Conservation (phyloP, 139 green algal species). For the Choricystis sp. region DNA sequence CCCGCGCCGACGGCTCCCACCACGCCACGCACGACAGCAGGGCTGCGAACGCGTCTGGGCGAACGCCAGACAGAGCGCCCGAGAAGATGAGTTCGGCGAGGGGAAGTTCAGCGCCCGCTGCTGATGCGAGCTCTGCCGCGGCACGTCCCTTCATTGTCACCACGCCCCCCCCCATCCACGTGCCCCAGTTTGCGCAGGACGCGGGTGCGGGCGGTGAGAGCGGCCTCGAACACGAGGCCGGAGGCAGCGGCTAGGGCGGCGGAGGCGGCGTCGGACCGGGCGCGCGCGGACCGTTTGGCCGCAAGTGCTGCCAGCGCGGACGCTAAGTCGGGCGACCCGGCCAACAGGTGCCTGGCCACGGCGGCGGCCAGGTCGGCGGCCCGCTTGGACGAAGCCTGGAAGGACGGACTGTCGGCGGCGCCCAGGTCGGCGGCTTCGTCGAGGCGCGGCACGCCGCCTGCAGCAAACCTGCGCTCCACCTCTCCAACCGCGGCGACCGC, state of each 20-base stretch:
- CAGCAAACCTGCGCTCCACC: constrained; percentile 21
- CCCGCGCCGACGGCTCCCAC: constrained; percentile 30
- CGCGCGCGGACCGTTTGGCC: constrained; percentile 18
- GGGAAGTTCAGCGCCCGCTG: constrained; percentile 55
- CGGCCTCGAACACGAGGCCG: background rate
- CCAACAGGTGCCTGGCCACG: background rate
- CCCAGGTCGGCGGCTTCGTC: constrained; percentile 76
- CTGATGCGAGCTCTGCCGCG: constrained; percentile 69
- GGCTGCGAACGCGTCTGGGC: constrained; percentile 44
- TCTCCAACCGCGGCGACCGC: constrained; percentile 39
- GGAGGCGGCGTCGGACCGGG: constrained; percentile 25
- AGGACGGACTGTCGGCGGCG: constrained; percentile 44
- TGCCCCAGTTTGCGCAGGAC: constrained; percentile 76
- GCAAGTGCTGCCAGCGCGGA: constrained; percentile 3
- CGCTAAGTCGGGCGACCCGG: constrained; percentile 17
- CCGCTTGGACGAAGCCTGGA: constrained; percentile 3
- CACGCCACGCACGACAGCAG: constrained; percentile 76
- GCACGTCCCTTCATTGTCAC: constrained; percentile 58
- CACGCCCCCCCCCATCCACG: constrained; percentile 41
- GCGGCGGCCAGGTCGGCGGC: constrained; percentile 10
- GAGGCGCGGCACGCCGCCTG: constrained; percentile 42
- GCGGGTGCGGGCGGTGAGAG: constrained; percentile 8
- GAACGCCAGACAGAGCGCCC: constrained; percentile 42
- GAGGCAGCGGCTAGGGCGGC: constrained; percentile 20
- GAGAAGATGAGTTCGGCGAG: constrained; percentile 65